Conservation (phyloP, 2,329 filamentous ascomycete genomes). For the Massarina eburnea region DNA sequence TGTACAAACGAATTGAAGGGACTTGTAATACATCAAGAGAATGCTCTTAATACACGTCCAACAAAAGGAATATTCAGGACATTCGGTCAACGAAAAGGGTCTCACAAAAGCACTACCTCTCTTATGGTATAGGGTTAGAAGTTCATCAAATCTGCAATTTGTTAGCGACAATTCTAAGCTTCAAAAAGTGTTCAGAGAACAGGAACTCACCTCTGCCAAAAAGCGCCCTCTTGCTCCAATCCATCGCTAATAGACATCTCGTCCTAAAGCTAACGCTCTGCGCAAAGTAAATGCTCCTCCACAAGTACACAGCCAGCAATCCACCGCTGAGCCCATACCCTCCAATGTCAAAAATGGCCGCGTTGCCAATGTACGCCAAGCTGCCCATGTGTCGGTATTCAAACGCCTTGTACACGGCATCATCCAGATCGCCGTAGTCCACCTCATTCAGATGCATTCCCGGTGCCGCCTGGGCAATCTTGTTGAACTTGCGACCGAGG, state of each 20-base stretch:
- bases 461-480: slow-evolving; percentile 74
- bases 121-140: slow-evolving; percentile 9
- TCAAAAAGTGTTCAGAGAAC: slow-evolving; percentile 9
- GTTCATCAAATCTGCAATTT: slow-evolving; percentile 21
- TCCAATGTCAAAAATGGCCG: slow-evolving; percentile 87
- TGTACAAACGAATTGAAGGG: too few species aligned
- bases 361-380: slow-evolving; percentile 93
- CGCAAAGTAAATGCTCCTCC: slow-evolving; percentile 95
- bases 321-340: slow-evolving; percentile 80
- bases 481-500: slow-evolving; percentile 91
- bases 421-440: slow-evolving; percentile 85
- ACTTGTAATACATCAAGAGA: too few species aligned
- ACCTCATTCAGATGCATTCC: slow-evolving; percentile 79
- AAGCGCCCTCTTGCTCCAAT: slow-evolving; percentile 94
- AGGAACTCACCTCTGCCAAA: slow-evolving; percentile 83
- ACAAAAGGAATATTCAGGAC: neutral
- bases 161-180: slow-evolving; percentile 9
- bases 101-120: neutral
- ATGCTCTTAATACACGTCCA: neutral
- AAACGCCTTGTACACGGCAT: slow-evolving; percentile 90
- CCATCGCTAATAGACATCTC: slow-evolving; percentile 87
- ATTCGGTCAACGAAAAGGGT: neutral
- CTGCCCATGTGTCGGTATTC: slow-evolving; percentile 91
- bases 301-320: slow-evolving; percentile 90
- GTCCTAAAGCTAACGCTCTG: slow-evolving; percentile 95